phyloP scores from a whole-genome alignment of 176 grass and related monocot species.

The Echinochloa phyllopogon region DNA sequence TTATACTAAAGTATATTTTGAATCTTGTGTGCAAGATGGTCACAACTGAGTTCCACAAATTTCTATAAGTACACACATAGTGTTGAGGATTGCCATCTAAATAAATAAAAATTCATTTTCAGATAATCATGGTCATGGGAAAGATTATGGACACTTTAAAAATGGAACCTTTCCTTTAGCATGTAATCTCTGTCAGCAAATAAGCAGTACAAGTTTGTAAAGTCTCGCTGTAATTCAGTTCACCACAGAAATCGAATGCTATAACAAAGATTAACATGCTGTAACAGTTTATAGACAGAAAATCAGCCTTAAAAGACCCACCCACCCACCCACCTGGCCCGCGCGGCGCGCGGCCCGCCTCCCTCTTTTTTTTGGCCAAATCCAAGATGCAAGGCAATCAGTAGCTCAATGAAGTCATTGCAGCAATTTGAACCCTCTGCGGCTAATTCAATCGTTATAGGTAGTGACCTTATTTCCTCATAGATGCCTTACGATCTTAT shows the following conservation, averaged over 20 bases:
- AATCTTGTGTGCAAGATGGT: not conserved
- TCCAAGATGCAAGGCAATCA: not conserved
- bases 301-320: not conserved
- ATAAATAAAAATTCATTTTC: not conserved
- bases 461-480: not conserved
- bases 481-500: not conserved
- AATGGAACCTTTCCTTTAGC: not conserved
- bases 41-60: not conserved
- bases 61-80: not conserved
- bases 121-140: not conserved
- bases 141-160: not conserved
- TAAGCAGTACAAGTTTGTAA: not conserved
- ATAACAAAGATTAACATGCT: not conserved
- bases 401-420: not conserved
- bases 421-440: not conserved
- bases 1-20: not conserved
- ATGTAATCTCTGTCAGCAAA: not conserved
- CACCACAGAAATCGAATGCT: not conserved
- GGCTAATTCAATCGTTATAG: not conserved
- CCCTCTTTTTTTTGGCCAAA: not conserved
- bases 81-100: not conserved
- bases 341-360: too few relatives aligned
- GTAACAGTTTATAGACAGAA: not conserved
- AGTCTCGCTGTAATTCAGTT: not conserved
- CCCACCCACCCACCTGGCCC: too few relatives aligned